These are phyloP conservation scores for Lachancea cidri DNA, from an alignment of 805 yeast species.

Conservation along the genomic window DNA sequence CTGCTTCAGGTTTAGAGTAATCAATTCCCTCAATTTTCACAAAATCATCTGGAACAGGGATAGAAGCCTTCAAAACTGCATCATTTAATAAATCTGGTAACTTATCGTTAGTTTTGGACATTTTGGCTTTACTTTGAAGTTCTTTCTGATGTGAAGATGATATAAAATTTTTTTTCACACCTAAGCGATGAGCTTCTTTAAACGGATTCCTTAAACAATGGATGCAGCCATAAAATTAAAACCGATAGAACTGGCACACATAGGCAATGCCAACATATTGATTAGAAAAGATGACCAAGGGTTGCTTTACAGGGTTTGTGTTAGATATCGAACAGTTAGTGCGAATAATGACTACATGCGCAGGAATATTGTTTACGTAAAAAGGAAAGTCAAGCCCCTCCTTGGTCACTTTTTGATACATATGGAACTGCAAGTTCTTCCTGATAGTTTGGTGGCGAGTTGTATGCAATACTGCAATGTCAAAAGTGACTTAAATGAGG, in stretches of 20 bases:
- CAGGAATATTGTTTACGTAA: conserved; percentile 17
- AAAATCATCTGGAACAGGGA: conserved; percentile 76
- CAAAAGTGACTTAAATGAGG: conserved; percentile 11
- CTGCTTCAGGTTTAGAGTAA: conserved; percentile 71
- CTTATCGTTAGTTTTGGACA: conserved; percentile 37
- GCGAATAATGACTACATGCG: conserved; percentile 21
- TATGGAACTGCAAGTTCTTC: conserved; percentile 5
- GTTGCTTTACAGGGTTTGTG: conserved; percentile 23
- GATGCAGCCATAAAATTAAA: neutral
- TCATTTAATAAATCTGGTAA: conserved; percentile 77
- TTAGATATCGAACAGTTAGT: conserved; percentile 14
- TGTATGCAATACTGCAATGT: conserved; percentile 1
- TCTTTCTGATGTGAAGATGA: neutral
- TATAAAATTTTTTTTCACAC: conserved; percentile 2
- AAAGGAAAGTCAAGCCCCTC: conserved; percentile 8
- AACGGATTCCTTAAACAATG: neutral
- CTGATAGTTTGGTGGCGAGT: neutral
- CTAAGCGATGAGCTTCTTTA: conserved; percentile 1
- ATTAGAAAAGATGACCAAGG: conserved; percentile 14
- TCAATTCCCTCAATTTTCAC: conserved; percentile 84
- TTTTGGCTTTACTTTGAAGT: conserved; percentile 6
- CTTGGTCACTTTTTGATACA: conserved; percentile 8
- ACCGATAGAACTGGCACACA: conserved; percentile 3
- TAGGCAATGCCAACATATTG: conserved; percentile 28
- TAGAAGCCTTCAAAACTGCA: conserved; percentile 85